A percentile compares a stretch with the other conserved stretches of the same genome.
These are phyloP conservation scores for Lactarius psammicola DNA, from an alignment of 768 basidiomycete genomes.

Conservation along the genomic window DNA sequence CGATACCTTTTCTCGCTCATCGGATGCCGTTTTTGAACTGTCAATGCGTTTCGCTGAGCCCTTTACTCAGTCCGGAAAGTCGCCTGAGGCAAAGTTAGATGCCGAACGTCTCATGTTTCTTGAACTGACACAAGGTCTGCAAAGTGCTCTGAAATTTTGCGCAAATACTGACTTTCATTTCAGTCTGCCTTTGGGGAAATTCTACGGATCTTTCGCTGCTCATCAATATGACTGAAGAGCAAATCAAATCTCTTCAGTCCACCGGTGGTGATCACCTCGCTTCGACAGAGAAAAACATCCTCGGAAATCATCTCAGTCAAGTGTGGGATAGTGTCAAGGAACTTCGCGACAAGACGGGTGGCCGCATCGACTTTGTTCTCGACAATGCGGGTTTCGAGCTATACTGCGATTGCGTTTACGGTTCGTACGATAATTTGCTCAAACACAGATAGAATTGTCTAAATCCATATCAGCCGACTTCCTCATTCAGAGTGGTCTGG, in stretches of 20 bases:
- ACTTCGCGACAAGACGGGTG: constrained; percentile 40
- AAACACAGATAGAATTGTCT: neutral
- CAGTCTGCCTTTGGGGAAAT: constrained; percentile 96
- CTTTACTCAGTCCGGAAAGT: constrained; percentile 57
- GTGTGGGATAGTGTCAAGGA: constrained; percentile 75
- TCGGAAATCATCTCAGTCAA: constrained; percentile 75
- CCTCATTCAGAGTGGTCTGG: constrained; percentile 85
- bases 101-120: constrained; percentile 84
- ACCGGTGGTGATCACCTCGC: constrained; percentile 95
- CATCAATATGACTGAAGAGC: constrained; percentile 97
- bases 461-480: constrained; percentile 68
- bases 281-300: constrained; percentile 93
- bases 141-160: neutral
- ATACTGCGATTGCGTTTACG: constrained; percentile 85
- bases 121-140: constrained; percentile 84
- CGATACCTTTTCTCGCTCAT: constrained; percentile 92
- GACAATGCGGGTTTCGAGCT: constrained; percentile 89
- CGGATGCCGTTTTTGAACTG: constrained; percentile 90
- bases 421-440: constrained; percentile 40
- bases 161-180: neutral
- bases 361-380: constrained; percentile 62
- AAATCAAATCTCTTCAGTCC: constrained; percentile 94
- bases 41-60: constrained; percentile 90
- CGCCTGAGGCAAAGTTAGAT: constrained; percentile 56
- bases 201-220: constrained; percentile 92